These are phyloP conservation scores for Aspergillus cavernicola DNA, from an alignment of 495 filamentous ascomycete genomes.

Conservation along the genomic window DNA sequence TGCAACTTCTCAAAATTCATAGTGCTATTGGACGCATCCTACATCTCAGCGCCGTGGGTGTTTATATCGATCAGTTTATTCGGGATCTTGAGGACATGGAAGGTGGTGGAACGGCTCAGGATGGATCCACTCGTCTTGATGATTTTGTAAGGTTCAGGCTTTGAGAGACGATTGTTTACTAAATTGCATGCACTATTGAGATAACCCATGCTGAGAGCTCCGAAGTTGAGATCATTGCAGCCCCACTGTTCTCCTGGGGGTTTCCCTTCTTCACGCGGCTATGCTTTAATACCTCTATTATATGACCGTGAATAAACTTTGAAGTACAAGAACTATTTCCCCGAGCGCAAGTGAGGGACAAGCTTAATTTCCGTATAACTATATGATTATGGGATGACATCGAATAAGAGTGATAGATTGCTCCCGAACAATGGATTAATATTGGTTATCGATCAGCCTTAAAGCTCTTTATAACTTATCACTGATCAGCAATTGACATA, in stretches of 20 bases:
- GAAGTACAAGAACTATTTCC: too few relatives aligned
- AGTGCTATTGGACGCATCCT: conserved; percentile 34
- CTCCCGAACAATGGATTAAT: too few relatives aligned
- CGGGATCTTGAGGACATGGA: conserved; percentile 24
- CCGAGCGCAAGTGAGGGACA: too few relatives aligned
- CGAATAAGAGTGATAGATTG: background rate
- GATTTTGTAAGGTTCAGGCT: conserved; percentile 21
- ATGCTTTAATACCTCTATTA: background rate
- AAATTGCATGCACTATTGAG: too few relatives aligned
- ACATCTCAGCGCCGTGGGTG: conserved; percentile 28
- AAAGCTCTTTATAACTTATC: background rate
- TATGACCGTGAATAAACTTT: background rate
- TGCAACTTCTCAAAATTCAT: conserved; percentile 28
- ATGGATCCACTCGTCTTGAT: conserved; percentile 25
- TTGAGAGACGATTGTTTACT: too few relatives aligned
- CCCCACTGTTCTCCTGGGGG: background rate
- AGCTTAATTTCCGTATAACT: too few relatives aligned
- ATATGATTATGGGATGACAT: too few relatives aligned
- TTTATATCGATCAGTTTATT: conserved; percentile 29
- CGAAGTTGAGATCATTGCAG: background rate
- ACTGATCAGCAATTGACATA: background rate
- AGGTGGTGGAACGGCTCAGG: conserved; percentile 8
- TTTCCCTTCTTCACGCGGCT: background rate
- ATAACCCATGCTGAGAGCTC: too few relatives aligned
- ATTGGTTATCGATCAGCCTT: too few relatives aligned